Percentiles rank a stretch among this genome's conserved stretches.
Evolutionary conservation across 2,329 filamentous ascomycete species (phyloP).

Genomic region (Alternaria infectoria): DNA sequence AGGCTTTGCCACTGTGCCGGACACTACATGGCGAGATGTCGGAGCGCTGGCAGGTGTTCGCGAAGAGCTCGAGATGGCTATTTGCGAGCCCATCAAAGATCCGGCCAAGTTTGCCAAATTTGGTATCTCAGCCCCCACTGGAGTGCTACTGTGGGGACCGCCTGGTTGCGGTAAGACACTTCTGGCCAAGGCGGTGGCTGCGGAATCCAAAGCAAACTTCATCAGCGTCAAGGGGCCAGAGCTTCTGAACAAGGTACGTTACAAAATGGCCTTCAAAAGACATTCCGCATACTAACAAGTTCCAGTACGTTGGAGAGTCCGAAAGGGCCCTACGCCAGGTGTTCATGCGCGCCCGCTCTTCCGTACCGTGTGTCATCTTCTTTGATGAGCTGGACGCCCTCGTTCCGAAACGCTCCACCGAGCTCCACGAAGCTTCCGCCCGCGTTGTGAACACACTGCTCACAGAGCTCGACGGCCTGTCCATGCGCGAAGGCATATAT

Average conservation of each 20-base stretch:
- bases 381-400: conserved; percentile 97
- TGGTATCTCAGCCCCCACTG: conserved; percentile 81
- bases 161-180: conserved; percentile 97
- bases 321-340: conserved; percentile 92
- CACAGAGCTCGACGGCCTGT: conserved; percentile 89
- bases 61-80: conserved; percentile 80
- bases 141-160: conserved; percentile 93
- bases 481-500: conserved; percentile 82
- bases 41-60: conserved; percentile 83
- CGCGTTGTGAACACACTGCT: conserved; percentile 94
- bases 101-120: conserved; percentile 78
- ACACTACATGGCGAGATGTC: conserved; percentile 91
- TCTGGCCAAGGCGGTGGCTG: conserved; percentile 93
- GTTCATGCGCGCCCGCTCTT: conserved; percentile 84
- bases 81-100: conserved; percentile 86
- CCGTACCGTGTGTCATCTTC: conserved; percentile 92
- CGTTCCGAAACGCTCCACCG: conserved; percentile 80
- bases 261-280: no score
- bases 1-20: conserved; percentile 92
- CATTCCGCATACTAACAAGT: conserved; percentile 13
- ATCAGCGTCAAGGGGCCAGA: conserved; percentile 98
- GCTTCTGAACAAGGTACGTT: conserved; percentile 78
- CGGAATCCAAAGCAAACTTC: conserved; percentile 95
- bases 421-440: conserved; percentile 79
- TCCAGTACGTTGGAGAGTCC: conserved; percentile 85